These are phyloP conservation scores for Coix lacrymajobi DNA, from an alignment of 176 grass and related monocot species.

Conservation along the genomic window DNA sequence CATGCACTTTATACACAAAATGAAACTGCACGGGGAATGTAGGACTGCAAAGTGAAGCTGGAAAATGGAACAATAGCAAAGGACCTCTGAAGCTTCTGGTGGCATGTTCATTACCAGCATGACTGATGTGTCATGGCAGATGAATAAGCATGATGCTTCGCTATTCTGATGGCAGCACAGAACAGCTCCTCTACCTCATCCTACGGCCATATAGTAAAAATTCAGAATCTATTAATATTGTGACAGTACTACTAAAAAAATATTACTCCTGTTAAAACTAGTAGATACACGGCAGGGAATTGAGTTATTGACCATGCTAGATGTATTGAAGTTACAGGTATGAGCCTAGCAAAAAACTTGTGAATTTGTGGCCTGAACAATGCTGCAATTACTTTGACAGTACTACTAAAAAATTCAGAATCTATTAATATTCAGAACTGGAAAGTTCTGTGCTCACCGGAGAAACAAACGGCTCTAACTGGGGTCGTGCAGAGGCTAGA, in stretches of 20 bases:
- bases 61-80: neutral
- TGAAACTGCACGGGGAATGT: neutral
- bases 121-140: neutral
- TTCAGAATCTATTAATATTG: neutral
- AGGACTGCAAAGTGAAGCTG: neutral
- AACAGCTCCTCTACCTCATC: neutral
- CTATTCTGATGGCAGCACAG: neutral
- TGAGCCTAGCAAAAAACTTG: neutral
- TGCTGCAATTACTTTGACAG: too few relatives aligned
- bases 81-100: neutral
- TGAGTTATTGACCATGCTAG: neutral
- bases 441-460: too few relatives aligned
- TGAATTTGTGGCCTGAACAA: neutral
- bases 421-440: too few relatives aligned
- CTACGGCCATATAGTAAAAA: neutral
- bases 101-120: neutral
- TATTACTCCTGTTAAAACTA: neutral
- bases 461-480: too few relatives aligned
- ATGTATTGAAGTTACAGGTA: neutral
- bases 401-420: too few relatives aligned
- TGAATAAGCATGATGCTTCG: neutral
- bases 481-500: too few relatives aligned
- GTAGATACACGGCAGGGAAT: neutral
- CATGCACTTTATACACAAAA: neutral
- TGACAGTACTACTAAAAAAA: neutral